phyloP scores from a whole-genome alignment of 23 red algal species.

The Gracilaria caudata region DNA sequence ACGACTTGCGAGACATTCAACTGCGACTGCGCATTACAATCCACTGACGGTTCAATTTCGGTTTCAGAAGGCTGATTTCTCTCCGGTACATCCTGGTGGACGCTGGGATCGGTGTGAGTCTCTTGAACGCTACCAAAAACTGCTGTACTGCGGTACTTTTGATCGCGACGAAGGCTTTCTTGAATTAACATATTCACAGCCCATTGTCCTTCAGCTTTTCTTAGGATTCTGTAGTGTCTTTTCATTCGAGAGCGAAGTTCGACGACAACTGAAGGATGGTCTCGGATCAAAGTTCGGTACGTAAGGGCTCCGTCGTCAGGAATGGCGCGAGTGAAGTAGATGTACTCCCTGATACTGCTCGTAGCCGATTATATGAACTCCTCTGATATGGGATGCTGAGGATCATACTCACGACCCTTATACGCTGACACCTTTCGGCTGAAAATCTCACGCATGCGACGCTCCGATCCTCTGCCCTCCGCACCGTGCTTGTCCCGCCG shows the following conservation, averaged over 20 bases:
- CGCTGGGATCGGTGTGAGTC: too few relatives aligned
- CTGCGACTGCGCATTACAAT: too few relatives aligned
- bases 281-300: not conserved
- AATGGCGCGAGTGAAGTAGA: not conserved
- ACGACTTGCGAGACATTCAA: too few relatives aligned
- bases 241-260: not conserved
- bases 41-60: too few relatives aligned
- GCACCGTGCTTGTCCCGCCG: not conserved
- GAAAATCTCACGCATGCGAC: conserved; percentile 15
- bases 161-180: conserved; percentile 1
- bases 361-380: not conserved
- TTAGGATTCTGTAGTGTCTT: not conserved
- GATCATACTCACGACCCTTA: not conserved
- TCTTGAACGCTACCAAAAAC: too few relatives aligned
- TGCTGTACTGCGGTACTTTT: not conserved
- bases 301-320: not conserved
- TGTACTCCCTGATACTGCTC: not conserved
- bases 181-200: conserved; percentile 19
- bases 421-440: not conserved
- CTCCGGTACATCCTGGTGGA: too few relatives aligned
- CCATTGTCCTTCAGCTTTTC: conserved; percentile 1
- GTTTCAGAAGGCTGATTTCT: too few relatives aligned
- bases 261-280: not conserved
- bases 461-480: not conserved
- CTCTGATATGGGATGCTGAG: not conserved